Conservation (phyloP, 2,329 filamentous ascomycete genomes). For the Fusarium sp. region DNA sequence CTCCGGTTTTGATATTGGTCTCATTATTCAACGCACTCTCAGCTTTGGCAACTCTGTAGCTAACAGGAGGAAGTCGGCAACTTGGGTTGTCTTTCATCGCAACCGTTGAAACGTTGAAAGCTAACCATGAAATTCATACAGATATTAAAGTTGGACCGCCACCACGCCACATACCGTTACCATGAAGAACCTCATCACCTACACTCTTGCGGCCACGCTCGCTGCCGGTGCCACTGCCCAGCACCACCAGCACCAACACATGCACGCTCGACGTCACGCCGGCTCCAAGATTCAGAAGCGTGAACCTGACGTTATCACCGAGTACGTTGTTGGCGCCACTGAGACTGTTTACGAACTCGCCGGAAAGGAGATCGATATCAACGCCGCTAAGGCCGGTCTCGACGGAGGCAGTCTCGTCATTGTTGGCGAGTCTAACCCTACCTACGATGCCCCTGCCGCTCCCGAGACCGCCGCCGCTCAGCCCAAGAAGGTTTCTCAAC, state of each 20-base stretch:
- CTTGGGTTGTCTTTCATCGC: background rate
- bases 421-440: slow-evolving; percentile 69
- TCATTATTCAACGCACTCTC: background rate
- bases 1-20: no score
- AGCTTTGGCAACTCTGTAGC: background rate
- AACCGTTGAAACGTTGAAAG: slow-evolving; percentile 20
- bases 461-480: slow-evolving; percentile 55
- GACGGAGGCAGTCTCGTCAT: slow-evolving; percentile 77
- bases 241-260: slow-evolving; percentile 71
- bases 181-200: slow-evolving; percentile 65
- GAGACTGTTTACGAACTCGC: slow-evolving; percentile 80
- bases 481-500: slow-evolving; percentile 42
- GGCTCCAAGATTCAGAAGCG: slow-evolving; percentile 64
- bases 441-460: slow-evolving; percentile 62
- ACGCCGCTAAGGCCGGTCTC: slow-evolving; percentile 79
- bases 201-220: slow-evolving; percentile 66
- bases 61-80: background rate
- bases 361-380: slow-evolving; percentile 69
- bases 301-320: slow-evolving; percentile 60
- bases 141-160: slow-evolving; percentile 32
- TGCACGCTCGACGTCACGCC: slow-evolving; percentile 68
- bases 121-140: slow-evolving; percentile 35
- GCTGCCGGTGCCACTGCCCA: slow-evolving; percentile 69
- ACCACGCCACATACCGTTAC: slow-evolving; percentile 41
- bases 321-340: slow-evolving; percentile 71